A percentile compares a stretch with the other conserved stretches of the same genome.
Conservation (phyloP, 75 land plant genomes). For the Larix kaempferi region DNA sequence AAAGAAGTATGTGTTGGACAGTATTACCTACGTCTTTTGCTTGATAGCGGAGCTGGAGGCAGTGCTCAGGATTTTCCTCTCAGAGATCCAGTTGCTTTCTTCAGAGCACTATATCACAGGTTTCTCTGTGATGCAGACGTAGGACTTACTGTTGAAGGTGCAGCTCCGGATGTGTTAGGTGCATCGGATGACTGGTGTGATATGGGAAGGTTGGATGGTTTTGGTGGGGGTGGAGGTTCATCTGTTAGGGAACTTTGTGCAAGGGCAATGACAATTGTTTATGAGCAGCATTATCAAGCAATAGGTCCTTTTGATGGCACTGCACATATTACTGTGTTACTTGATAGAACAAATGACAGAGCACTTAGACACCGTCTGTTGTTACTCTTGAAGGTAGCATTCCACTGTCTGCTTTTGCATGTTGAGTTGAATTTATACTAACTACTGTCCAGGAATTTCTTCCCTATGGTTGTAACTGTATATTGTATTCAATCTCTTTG, state of each 20-base stretch:
- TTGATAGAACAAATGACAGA: constrained; percentile 95
- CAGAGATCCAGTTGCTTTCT: constrained; percentile 94
- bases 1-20: constrained; percentile 99
- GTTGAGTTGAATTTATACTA: not conserved
- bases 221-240: constrained; percentile 98
- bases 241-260: constrained; percentile 98
- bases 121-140: constrained; percentile 97
- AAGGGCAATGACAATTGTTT: constrained; percentile 98
- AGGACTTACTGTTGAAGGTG: constrained; percentile 96
- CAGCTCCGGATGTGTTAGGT: constrained; percentile 84
- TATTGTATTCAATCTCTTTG: too few species aligned
- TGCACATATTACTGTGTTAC: constrained; percentile 92
- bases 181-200: constrained; percentile 99
- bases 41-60: constrained; percentile 76
- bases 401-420: not conserved
- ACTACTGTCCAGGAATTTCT: not conserved
- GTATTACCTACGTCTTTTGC: constrained; percentile 91
- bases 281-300: constrained; percentile 83
- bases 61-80: constrained; percentile 91
- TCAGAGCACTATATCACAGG: constrained; percentile 98
- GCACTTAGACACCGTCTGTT: constrained; percentile 89
- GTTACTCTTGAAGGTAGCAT: constrained; percentile 84
- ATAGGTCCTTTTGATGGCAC: constrained; percentile 99
- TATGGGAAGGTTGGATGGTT: constrained; percentile 96
- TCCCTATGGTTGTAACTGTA: too few species aligned